Conservation (phyloP, 2,329 filamentous ascomycete genomes). For the Escovopsis weberi region DNA sequence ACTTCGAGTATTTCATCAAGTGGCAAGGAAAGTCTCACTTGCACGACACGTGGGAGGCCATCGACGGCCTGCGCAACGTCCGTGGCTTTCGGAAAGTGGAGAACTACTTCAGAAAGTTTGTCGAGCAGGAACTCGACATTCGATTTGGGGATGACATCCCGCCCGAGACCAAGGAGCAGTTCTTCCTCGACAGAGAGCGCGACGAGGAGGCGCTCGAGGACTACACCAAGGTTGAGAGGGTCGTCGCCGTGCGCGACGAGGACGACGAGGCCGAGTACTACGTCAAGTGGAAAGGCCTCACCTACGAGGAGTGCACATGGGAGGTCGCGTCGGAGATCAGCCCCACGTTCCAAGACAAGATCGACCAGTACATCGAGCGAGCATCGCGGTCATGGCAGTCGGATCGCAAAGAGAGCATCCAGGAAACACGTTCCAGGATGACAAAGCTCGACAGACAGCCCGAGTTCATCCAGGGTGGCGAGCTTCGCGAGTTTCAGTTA, state of each 20-base stretch:
- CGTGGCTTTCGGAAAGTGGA: constrained; percentile 81
- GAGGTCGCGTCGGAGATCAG: constrained; percentile 64
- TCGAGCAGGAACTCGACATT: constrained; percentile 67
- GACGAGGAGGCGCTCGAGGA: constrained; percentile 79
- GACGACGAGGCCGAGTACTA: constrained; percentile 78
- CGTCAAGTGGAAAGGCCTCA: constrained; percentile 92
- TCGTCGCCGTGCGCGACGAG: constrained; percentile 70
- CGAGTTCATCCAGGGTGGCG: constrained; percentile 67
- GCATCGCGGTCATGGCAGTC: constrained; percentile 68
- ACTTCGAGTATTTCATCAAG: constrained; percentile 89
- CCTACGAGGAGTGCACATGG: constrained; percentile 93
- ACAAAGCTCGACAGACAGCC: constrained; percentile 67
- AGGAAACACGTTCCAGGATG: constrained; percentile 59
- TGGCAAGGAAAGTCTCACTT: constrained; percentile 94
- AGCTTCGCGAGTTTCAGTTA: constrained; percentile 85
- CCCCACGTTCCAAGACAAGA: constrained; percentile 69
- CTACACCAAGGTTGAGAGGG: constrained; percentile 81
- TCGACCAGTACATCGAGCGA: constrained; percentile 82
- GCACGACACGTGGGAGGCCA: constrained; percentile 89
- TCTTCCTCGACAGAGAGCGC: constrained; percentile 86
- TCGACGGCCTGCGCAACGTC: constrained; percentile 57
- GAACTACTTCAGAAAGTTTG: constrained; percentile 81
- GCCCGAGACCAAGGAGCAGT: constrained; percentile 81
- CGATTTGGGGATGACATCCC: constrained; percentile 61
- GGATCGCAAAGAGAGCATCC: constrained; percentile 61